Evolutionary conservation across 768 basidiomycete genomes (phyloP), one percentile per base, ranked within the genome.

Genomic region (Pleurotus salmoneostramineus): DNA sequence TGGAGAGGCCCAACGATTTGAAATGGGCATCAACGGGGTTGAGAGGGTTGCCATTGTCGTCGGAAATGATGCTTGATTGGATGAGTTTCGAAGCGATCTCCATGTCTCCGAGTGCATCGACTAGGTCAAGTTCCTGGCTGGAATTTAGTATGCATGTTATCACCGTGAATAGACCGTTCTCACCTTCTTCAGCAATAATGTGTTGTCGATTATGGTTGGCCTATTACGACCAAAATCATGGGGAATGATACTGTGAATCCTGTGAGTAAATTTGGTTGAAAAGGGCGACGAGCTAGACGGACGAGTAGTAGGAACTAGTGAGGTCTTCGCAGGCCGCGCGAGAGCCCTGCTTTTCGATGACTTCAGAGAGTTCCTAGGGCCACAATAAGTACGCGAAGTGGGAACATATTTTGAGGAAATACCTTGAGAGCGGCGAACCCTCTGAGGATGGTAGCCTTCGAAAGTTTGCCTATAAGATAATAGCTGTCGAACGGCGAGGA

Each of bases 81-180:
- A 86, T 82, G 42, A 87, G 73, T 65, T 85, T 81, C 34, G 78
- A 76, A 12, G 84, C 81, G 56, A 87, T 71, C 74, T 84, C 83
- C 84, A 87, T 85, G 64, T 87, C 83, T 2, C 83, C 83, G 21
- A 87, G 76, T 15, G 83, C 82, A 60, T 85, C 84, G 12, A 85
- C 83, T 17, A 84, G 77, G n/a, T 83, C 81, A 43, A 85, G 75
- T 72, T 85, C 83, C 78, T 80, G 21, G 21, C 21, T 27, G 21
- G 21, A 27, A 27, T 32, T 44, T 10, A 10, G 42, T 44, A 17
- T 56, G 6, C n/a, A 7, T 15, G 7, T n/a, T 11, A 11, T 31
- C n/a, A 7, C n/a, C 27, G 42, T 43, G 12, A 4, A 31, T 14
- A 33, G 14, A 21, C 21, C 21, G 21, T 27, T 27, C 11, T 12